Evolutionary conservation across 2,329 filamentous ascomycete genomes (phyloP), one percentile per base, ranked within the genome.

Genomic region (Xylariales sp.): DNA sequence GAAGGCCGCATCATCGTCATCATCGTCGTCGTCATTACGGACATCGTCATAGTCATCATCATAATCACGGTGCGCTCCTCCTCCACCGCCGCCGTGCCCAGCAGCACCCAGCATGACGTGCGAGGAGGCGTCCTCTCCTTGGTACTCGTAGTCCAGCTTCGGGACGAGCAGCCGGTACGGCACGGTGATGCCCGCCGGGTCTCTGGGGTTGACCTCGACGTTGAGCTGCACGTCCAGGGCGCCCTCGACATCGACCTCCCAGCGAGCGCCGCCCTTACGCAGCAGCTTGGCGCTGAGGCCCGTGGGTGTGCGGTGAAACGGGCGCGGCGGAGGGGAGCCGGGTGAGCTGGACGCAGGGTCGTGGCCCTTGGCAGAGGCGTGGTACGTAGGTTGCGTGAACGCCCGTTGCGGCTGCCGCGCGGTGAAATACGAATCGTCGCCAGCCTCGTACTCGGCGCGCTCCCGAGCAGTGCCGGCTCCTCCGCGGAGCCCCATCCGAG

Each of bases 131-230:
- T 50, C 49, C 40, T 68, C 63, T 5, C 62, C 63, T 67, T 63
- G 57, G 43, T 76, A 72, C 36, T 76, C 71, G 40, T 81, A 82
- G 61, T 72, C 74, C 36, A 98, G 66, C 37, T 81, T 79, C 10
- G 94, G 93, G 5, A 98, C 83, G 2, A 97, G 73, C 5, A 98
- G 66, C 27, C 88, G 74, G 59, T 98, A 98, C 7, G 89, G 88
- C 35, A 81, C 78, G 1, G 93, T 98, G 46, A 88, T 88, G 12
- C 93, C 94, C 0, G 85, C 76, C 1, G 93, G 91, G 51, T 98
- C 89, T 45, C 79, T 81, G 30, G 86, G 77, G 51, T 84, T 89
- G 44, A 96, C 80, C 63, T 98, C 93, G 45, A 95, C 81, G 51
- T 96, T 95, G 29, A 98, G 64, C 35, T 81, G 85, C 24, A 98